Evolutionary conservation across 2,329 filamentous ascomycete genomes (phyloP), one percentile per base, ranked within the genome.

Genomic region (Colletotrichum filicis): DNA sequence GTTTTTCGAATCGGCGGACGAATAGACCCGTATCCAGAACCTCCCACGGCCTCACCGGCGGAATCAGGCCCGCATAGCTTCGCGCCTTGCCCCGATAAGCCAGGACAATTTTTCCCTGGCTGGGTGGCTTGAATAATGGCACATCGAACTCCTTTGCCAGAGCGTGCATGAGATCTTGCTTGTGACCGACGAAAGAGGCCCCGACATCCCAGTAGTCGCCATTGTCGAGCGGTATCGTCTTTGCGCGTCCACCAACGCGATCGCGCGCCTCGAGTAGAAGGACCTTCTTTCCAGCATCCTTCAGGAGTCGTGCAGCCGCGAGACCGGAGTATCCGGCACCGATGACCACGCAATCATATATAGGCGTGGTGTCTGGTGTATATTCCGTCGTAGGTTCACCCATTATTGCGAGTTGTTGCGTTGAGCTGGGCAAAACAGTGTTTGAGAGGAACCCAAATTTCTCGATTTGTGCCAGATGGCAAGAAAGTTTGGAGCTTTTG

Each of bases 201-300:
- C 78, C 79, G 65, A 66, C 68, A 59, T 76, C 71, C 69, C 74
- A 77, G 46, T 75, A 75, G 14, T 74, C 64, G 28, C 69, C 62
- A 26, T 75, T 59, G 26, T 67, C 65, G 24, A 64, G 53, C 8
- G 55, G 57, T n/a, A 72, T 32, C 14, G 72, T 75, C 46, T 63
- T 67, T 9, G 61, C 68, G 22, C 69, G 69, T 12, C 75, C 74
- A 55, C 75, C 67, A 55, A 75, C 70, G 64, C 75, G 73, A 22
- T 75, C 37, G 19, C 68, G 68, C 8, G 75, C 68, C 37, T 75
- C 71, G 49, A 74, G 59, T 2, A 75, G 16, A 16, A 73, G 55
- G 12, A 73, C 62, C 4, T 66, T 52, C 26, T 69, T 70, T 12
- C 66, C 71, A 9, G 68, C 49, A 8, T 75, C 66, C 14, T 67